A percentile compares a stretch with the other conserved stretches of the same genome.
Conservation (phyloP, 352 stramenopile species). For the Pythium brassicae region DNA sequence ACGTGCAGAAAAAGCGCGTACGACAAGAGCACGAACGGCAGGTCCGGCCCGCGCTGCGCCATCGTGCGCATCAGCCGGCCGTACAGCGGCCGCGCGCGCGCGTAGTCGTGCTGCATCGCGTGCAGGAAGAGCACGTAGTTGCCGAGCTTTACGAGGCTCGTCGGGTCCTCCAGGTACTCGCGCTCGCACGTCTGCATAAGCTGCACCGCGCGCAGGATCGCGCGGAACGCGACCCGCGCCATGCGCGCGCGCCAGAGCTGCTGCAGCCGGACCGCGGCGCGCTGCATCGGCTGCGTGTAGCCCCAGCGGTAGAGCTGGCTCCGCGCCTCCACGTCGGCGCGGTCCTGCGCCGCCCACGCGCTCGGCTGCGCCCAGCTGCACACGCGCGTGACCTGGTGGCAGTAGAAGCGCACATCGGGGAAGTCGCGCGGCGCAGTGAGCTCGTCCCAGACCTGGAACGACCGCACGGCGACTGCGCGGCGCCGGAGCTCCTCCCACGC, state of each 20-base stretch:
- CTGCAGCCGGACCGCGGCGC: conserved; percentile 44
- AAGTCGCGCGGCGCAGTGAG: conserved; percentile 45
- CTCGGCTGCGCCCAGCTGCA: conserved; percentile 69
- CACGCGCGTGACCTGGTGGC: conserved; percentile 54
- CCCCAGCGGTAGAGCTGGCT: conserved; percentile 54
- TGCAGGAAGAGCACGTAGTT: conserved; percentile 85
- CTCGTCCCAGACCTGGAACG: conserved; percentile 76
- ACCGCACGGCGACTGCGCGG: conserved; percentile 24
- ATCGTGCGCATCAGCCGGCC: conserved; percentile 68
- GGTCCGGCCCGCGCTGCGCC: conserved; percentile 63
- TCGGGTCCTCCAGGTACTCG: conserved; percentile 75
- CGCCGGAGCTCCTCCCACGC: conserved; percentile 46
- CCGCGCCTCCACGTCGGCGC: conserved; percentile 35
- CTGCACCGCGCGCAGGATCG: conserved; percentile 57
- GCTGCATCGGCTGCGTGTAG: conserved; percentile 60
- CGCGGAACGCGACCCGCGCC: conserved; percentile 48
- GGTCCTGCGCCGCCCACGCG: conserved; percentile 48
- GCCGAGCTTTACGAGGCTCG: conserved; percentile 64
- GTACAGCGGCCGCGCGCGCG: conserved; percentile 68
- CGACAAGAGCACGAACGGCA: conserved; percentile 76
- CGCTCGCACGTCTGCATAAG: conserved; percentile 68
- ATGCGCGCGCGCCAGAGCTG: conserved; percentile 46
- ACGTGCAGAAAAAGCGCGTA: conserved; percentile 74
- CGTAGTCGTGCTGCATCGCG: conserved; percentile 73
- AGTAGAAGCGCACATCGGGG: conserved; percentile 63